Base-by-base conservation (phyloP, 2,329 filamentous ascomycete genomes). In the Xylariaceae sp. region DNA sequence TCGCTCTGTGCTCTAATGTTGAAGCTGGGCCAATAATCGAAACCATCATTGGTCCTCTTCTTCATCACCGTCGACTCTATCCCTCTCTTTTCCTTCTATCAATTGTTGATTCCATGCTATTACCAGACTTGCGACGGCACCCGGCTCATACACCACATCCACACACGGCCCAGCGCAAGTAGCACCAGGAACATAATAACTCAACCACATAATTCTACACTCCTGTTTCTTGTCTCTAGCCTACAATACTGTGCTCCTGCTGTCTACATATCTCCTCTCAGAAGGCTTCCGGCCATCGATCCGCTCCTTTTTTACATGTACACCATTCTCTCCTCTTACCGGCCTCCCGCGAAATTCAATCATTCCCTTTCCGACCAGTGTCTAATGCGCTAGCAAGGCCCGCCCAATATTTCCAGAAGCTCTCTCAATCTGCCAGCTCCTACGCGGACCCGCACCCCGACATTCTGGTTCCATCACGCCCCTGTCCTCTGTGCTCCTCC, bases 331-430 rank as follows among this genome's bases (percentile, higher is more conserved):
- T 44, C 19, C n/a, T 36, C 39, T 31, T 47, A 44, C 40, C 44
- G 36, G 41, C 44, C 33, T 51, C 42, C 45, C 42, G 43, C 49
- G 53, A 49, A 46, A 50, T 39, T 47, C 50, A 51, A 52, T 60
- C 59, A 59, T 52, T 60, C 54, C 53, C 50, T 60, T 55, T 56
- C 47, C 52, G 44, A 51, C 51, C 44, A 51, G 50, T 52, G 54
- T 57, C 52, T 54, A 51, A 52, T 56, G 57, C 55, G 54, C 58
- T 61, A 61, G 59, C 50, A 59, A 53, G 55, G 53, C 56, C 51
- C 50, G 48, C 49, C n/a, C 54, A 56, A 26, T 55, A 61, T 57
- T 61, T 61, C 58, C 53, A 61, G 57, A 60, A 61, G 54, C 55
- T 58, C 52, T 52, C 52, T 49, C 46, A 54, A 53, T 53, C 49